Base-by-base conservation (phyloP, 208 protist genomes). In the Vickermania spadyakhi region DNA sequence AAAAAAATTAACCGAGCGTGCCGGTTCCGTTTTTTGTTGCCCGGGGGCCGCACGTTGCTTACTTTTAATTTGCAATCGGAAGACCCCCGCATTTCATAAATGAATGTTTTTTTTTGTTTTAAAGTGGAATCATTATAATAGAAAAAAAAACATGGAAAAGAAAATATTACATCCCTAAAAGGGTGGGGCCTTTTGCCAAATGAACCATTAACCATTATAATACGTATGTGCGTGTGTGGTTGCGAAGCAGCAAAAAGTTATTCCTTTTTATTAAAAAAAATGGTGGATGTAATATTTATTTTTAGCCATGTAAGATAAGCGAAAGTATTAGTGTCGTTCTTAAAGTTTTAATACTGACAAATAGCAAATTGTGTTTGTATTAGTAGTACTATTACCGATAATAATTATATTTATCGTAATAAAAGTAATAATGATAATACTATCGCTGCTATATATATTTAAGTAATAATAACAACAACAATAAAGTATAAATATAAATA, bases 81-180 rank as follows among this genome's bases (percentile, higher is more conserved):
- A n/a, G n/a, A n/a, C n/a, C n/a, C n/a, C n/a, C n/a, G n/a, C n/a
- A n/a, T n/a, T n/a, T n/a, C n/a, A n/a, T n/a, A n/a, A n/a, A n/a
- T n/a, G n/a, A n/a, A n/a, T n/a, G n/a, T 45, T 45, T 45, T 45
- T 45, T 45, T 45, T 45, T 45, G 7, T 45, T 45, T 45, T 45
- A 45, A 45, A 45, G 7, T 45, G 36, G 11, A 45, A n/a, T 45
- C 36, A 7, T 7, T 18, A 45, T 7, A 45, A 45, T n/a, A 45
- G 36, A 45, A 45, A n/a, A 45, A n/a, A 45, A 7, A 7, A 45
- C 36, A 45, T 45, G 36, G 18, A 45, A 45, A n/a, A n/a, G n/a
- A n/a, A n/a, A n/a, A n/a, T n/a, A n/a, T n/a, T n/a, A n/a, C n/a
- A n/a, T n/a, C n/a, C n/a, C n/a, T n/a, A n/a, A n/a, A n/a, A n/a